These are phyloP conservation scores for Salvia splendens DNA, from an alignment of 257 asterid species.

Conservation along the genomic window DNA sequence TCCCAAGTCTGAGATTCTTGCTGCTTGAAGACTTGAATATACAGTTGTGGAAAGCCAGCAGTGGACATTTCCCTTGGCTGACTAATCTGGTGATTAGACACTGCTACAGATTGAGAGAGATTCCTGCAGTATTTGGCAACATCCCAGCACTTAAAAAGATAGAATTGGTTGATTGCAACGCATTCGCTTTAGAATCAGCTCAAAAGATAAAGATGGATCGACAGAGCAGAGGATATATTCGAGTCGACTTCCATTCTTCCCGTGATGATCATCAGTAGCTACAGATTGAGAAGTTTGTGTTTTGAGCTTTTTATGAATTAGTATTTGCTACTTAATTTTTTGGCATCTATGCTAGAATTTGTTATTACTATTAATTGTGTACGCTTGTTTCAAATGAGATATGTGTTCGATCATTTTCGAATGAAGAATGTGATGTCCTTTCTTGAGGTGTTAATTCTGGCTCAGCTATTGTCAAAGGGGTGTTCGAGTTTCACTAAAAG, in stretches of 20 bases:
- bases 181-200: constrained; percentile 16
- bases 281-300: too few species aligned
- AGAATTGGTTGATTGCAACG: constrained; percentile 28
- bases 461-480: too few species aligned
- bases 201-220: constrained; percentile 18
- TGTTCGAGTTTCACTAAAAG: too few species aligned
- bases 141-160: constrained; percentile 7
- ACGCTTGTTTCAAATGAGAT: too few species aligned
- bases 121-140: constrained; percentile 12
- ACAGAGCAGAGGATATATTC: not conserved
- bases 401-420: too few species aligned
- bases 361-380: too few species aligned
- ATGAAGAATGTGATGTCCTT: too few species aligned
- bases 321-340: too few species aligned
- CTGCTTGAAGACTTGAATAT: constrained; percentile 31
- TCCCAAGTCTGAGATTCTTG: constrained; percentile 6
- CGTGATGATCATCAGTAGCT: constrained; percentile 14
- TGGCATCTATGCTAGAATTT: too few species aligned
- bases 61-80: constrained; percentile 6
- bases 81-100: constrained; percentile 20
- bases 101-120: constrained; percentile 28
- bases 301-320: too few species aligned
- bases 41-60: constrained; percentile 6
- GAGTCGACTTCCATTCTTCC: constrained; percentile 1
- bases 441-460: too few species aligned